These are phyloP conservation scores for Exsudoporus frostii DNA, from an alignment of 768 basidiomycete genomes.

Conservation along the genomic window DNA sequence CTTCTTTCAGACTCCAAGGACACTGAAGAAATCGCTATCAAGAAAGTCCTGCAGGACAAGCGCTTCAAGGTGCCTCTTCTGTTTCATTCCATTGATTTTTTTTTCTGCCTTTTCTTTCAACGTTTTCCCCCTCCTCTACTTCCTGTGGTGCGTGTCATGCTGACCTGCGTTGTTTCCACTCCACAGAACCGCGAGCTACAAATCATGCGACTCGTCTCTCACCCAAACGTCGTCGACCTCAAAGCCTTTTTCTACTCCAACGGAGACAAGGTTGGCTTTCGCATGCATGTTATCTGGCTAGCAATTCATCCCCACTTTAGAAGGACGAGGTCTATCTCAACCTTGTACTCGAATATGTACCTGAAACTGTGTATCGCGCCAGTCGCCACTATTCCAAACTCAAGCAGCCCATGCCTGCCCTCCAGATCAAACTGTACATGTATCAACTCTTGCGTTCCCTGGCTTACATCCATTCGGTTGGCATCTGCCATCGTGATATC, in stretches of 20 bases:
- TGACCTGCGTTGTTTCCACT: constrained; percentile 9
- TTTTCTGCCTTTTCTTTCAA: constrained; percentile 5
- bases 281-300: constrained; percentile 1
- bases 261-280: constrained; percentile 85
- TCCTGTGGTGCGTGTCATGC: constrained; percentile 1
- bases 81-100: constrained; percentile 1
- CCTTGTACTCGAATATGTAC: constrained; percentile 98
- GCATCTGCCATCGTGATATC: constrained; percentile 99
- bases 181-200: constrained; percentile 95
- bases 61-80: constrained; percentile 86
- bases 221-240: constrained; percentile 97
- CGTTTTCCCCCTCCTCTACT: background rate
- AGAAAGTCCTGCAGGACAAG: constrained; percentile 99
- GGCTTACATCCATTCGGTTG: constrained; percentile 98
- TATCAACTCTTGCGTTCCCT: constrained; percentile 97
- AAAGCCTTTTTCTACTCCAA: constrained; percentile 99
- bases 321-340: constrained; percentile 99
- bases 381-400: constrained; percentile 99
- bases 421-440: constrained; percentile 99
- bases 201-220: constrained; percentile 95
- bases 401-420: constrained; percentile 99
- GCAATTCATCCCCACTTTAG: constrained; percentile 38
- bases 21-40: constrained; percentile 93
- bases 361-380: constrained; percentile 98
- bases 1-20: constrained; percentile 65